Evolutionary conservation across 768 basidiomycete species (phyloP).

Genomic region (Lactifluus subvellereus): DNA sequence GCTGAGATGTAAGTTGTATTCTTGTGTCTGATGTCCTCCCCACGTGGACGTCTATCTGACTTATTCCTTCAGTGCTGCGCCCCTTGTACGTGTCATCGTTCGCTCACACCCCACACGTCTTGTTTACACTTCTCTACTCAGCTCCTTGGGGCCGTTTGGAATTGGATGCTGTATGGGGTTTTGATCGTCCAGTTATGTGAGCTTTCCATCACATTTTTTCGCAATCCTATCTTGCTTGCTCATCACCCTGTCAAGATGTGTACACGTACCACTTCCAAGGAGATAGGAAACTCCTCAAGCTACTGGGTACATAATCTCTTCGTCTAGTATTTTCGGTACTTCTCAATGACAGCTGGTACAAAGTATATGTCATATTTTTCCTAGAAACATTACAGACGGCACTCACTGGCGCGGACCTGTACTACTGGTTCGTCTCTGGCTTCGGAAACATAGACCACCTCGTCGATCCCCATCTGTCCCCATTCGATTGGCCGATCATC

Average conservation of each 20-base stretch:
- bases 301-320: not conserved
- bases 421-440: slow-evolving; percentile 9
- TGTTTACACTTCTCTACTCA: not conserved
- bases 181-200: slow-evolving; percentile 9
- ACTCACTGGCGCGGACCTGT: slow-evolving; percentile 1
- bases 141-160: slow-evolving; percentile 7
- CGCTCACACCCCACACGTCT: no score
- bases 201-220: not conserved
- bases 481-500: slow-evolving; percentile 7
- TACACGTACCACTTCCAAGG: slow-evolving; percentile 12
- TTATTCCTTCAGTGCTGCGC: not conserved
- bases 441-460: not conserved
- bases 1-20: not conserved
- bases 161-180: slow-evolving; percentile 13
- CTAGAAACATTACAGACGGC: slow-evolving; percentile 3
- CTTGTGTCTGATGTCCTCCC: not conserved
- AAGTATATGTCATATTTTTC: slow-evolving; percentile 4
- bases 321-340: not conserved
- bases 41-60: not conserved
- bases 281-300: not conserved
- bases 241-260: not conserved
- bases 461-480: not conserved
- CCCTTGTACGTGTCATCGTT: not conserved
- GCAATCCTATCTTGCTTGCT: not conserved
- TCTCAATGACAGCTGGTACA: not conserved